Conservation (phyloP, 441 rosid species). For the Oxalis stricta region DNA sequence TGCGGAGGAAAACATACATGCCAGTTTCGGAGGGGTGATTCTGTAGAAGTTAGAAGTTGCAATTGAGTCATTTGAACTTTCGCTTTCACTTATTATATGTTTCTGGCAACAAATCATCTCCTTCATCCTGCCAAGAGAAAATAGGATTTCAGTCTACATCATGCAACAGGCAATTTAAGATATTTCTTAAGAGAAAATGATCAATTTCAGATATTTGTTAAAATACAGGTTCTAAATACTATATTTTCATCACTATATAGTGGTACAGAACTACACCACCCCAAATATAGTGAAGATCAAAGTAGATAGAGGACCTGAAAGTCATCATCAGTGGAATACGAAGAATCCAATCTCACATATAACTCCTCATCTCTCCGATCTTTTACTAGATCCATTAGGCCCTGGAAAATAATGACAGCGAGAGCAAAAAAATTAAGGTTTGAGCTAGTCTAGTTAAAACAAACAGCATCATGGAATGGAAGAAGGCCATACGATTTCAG, state of each 20-base stretch:
- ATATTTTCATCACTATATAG: not conserved
- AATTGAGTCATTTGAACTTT: not conserved
- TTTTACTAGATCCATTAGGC: constrained; percentile 41
- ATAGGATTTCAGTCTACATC: not conserved
- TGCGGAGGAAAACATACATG: too few relatives aligned
- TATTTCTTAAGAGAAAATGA: not conserved
- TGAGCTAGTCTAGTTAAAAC: not conserved
- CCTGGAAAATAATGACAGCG: constrained; percentile 22
- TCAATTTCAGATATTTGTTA: not conserved
- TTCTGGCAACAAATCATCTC: constrained; percentile 9
- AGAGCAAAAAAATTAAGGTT: constrained; percentile 1
- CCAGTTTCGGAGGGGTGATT: too few relatives aligned
- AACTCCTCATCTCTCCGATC: constrained; percentile 45
- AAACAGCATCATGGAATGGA: constrained; percentile 6
- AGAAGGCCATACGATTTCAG: constrained; percentile 52
- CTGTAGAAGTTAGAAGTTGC: too few relatives aligned
- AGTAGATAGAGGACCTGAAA: constrained; percentile 27
- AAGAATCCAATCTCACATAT: constrained; percentile 47
- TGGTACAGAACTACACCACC: not conserved
- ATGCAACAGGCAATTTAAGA: not conserved
- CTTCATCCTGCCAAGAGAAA: constrained; percentile 10
- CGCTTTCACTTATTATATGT: constrained; percentile 2
- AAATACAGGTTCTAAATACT: constrained; percentile 3
- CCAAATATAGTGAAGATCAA: not conserved
- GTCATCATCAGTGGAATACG: constrained; percentile 48